These are phyloP conservation scores for Cephaloascus fragrans DNA, from an alignment of 805 yeast genomes.

Conservation along the genomic window DNA sequence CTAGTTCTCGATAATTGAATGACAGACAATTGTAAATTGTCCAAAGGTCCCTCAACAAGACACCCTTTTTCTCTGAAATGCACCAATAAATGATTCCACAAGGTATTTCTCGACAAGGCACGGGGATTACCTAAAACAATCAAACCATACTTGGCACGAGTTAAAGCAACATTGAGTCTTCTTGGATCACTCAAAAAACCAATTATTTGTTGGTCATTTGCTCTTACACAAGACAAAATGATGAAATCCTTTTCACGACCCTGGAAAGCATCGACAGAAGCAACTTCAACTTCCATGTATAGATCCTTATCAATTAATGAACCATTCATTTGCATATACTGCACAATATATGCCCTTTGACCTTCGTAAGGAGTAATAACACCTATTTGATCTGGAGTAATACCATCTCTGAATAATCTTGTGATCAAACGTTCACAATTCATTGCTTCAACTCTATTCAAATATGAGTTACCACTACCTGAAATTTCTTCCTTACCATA, in stretches of 20 bases:
- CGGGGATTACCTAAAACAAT: slow-evolving; percentile 79
- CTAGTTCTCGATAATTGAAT: slow-evolving; percentile 36
- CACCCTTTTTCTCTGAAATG: slow-evolving; percentile 82
- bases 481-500: slow-evolving; percentile 86
- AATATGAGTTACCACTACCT: slow-evolving; percentile 67
- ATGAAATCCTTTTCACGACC: slow-evolving; percentile 48
- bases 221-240: slow-evolving; percentile 44
- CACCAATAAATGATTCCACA: slow-evolving; percentile 72
- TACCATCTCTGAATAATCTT: slow-evolving; percentile 64
- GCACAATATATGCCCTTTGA: slow-evolving; percentile 73
- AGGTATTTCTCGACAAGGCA: slow-evolving; percentile 53
- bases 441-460: slow-evolving; percentile 86
- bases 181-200: slow-evolving; percentile 83
- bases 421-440: slow-evolving; percentile 75
- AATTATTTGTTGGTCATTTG: slow-evolving; percentile 62
- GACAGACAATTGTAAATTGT: slow-evolving; percentile 63
- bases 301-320: slow-evolving; percentile 48
- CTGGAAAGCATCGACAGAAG: slow-evolving; percentile 63
- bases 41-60: slow-evolving; percentile 83
- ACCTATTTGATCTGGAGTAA: slow-evolving; percentile 76
- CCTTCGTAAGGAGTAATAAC: slow-evolving; percentile 94
- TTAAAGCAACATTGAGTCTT: slow-evolving; percentile 81
- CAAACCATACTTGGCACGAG: slow-evolving; percentile 80
- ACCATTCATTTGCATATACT: slow-evolving; percentile 68
- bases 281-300: slow-evolving; percentile 72